Evolutionary conservation across 2,329 filamentous ascomycete genomes (phyloP).

Genomic region (Colletotrichum coccodes): DNA sequence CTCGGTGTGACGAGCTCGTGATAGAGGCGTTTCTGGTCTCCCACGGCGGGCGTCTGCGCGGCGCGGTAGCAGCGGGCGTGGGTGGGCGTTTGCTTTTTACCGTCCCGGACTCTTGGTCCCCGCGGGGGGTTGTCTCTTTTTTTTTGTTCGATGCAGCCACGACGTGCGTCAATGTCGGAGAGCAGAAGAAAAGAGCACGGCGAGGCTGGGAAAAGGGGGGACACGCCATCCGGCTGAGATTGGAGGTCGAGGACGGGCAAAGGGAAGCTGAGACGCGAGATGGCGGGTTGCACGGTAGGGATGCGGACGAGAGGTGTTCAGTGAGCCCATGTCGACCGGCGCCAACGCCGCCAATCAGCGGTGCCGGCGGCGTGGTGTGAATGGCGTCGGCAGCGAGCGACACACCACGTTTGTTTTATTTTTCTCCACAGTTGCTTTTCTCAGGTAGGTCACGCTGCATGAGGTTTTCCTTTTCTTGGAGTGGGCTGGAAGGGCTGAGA

Average conservation of each 20-base stretch:
- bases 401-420: constrained; percentile 5
- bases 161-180: background rate
- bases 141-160: background rate
- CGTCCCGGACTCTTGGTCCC: background rate
- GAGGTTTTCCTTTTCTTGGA: background rate
- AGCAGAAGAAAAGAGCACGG: background rate
- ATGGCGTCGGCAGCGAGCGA: constrained; percentile 7
- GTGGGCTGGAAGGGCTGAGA: background rate
- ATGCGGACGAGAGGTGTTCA: too few species aligned
- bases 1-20: constrained; percentile 28
- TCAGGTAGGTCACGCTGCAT: background rate
- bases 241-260: background rate
- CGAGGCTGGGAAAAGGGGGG: constrained; percentile 14
- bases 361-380: background rate
- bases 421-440: background rate
- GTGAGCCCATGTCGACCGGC: too few species aligned
- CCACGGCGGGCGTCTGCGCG: background rate
- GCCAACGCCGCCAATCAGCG: constrained; percentile 22
- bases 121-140: background rate
- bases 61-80: background rate
- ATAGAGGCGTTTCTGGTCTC: constrained; percentile 11
- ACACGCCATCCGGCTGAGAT: too few species aligned
- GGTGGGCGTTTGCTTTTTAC: constrained; percentile 14
- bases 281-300: background rate
- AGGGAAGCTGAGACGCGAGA: background rate